Evolutionary conservation across 2,329 filamentous ascomycete genomes (phyloP).

Genomic region (Penicillium sp.): DNA sequence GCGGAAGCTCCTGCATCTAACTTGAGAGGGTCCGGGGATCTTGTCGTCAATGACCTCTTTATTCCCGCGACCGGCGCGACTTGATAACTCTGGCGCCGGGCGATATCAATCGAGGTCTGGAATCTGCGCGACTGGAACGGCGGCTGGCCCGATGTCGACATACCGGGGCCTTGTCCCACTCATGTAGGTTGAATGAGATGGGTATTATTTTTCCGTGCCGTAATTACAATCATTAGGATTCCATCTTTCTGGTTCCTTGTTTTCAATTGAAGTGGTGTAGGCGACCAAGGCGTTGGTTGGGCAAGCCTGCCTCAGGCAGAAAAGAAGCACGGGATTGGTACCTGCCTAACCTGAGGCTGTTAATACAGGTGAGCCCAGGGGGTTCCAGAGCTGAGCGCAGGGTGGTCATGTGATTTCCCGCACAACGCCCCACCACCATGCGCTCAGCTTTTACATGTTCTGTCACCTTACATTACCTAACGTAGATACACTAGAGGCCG

Average conservation of each 20-base stretch:
- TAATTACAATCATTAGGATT: not conserved
- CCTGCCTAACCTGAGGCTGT: no score
- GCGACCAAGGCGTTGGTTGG: not conserved
- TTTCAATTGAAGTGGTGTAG: constrained; percentile 1
- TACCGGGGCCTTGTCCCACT: constrained; percentile 18
- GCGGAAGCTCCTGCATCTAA: not conserved
- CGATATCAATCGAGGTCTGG: constrained; percentile 49
- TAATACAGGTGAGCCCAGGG: no score
- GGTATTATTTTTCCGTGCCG: not conserved
- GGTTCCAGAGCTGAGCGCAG: no score
- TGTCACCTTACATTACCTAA: no score
- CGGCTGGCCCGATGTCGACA: constrained; percentile 29
- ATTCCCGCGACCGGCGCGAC: constrained; percentile 49
- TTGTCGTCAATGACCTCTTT: constrained; percentile 45
- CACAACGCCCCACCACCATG: no score
- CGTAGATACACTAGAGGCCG: no score
- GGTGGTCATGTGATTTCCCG: no score
- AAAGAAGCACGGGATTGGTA: not conserved
- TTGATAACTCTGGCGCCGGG: constrained; percentile 43
- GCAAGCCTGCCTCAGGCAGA: not conserved
- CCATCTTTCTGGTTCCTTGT: not conserved
- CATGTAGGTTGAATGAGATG: not conserved
- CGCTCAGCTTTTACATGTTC: no score
- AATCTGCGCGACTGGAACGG: constrained; percentile 54
- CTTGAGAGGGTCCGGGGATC: constrained; percentile 4